A percentile compares a stretch with the other conserved stretches of the same genome.
phyloP scores from a whole-genome alignment of 1,139 yeast genomes.

The Debaryomyces coudertii region DNA sequence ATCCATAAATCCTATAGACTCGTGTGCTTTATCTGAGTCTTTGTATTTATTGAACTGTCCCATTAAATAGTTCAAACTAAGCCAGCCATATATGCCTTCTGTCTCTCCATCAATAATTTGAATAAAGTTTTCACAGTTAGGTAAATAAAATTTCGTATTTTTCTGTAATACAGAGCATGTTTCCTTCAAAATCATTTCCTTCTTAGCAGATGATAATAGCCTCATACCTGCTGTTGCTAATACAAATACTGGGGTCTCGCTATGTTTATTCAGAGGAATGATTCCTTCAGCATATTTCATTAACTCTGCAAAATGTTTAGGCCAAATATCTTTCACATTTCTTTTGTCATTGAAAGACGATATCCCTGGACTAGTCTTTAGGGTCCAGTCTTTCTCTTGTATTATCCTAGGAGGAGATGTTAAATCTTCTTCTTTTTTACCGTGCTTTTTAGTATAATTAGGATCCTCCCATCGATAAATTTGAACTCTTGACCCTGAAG shows the following conservation, averaged over 20 bases:
- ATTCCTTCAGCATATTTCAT: slow-evolving; percentile 60
- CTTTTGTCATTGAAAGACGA: slow-evolving; percentile 52
- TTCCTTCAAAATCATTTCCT: slow-evolving; percentile 50
- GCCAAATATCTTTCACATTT: slow-evolving; percentile 56
- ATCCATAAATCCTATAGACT: slow-evolving; percentile 81
- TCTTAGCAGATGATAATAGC: slow-evolving; percentile 49
- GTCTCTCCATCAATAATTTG: slow-evolving; percentile 79
- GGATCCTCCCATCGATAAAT: slow-evolving; percentile 69
- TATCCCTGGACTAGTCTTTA: slow-evolving; percentile 70
- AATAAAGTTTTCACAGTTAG: slow-evolving; percentile 60
- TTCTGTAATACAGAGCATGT: slow-evolving; percentile 54
- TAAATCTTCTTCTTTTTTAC: slow-evolving; percentile 29
- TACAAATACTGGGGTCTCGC: slow-evolving; percentile 68
- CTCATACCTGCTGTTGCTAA: slow-evolving; percentile 88
- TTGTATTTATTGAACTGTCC: slow-evolving; percentile 55
- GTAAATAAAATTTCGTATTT: slow-evolving; percentile 52
- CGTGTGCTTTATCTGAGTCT: slow-evolving; percentile 32
- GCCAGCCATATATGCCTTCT: slow-evolving; percentile 83
- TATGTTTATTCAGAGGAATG: slow-evolving; percentile 56
- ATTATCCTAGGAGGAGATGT: slow-evolving; percentile 63
- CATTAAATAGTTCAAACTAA: slow-evolving; percentile 69
- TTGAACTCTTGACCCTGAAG: slow-evolving; percentile 77
- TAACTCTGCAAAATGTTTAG: slow-evolving; percentile 57
- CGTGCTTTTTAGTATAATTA: slow-evolving; percentile 21
- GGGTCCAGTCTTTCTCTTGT: slow-evolving; percentile 63